Evolutionary conservation across 1,139 yeast genomes (phyloP).

Genomic region (Protomyces macrosporus): DNA sequence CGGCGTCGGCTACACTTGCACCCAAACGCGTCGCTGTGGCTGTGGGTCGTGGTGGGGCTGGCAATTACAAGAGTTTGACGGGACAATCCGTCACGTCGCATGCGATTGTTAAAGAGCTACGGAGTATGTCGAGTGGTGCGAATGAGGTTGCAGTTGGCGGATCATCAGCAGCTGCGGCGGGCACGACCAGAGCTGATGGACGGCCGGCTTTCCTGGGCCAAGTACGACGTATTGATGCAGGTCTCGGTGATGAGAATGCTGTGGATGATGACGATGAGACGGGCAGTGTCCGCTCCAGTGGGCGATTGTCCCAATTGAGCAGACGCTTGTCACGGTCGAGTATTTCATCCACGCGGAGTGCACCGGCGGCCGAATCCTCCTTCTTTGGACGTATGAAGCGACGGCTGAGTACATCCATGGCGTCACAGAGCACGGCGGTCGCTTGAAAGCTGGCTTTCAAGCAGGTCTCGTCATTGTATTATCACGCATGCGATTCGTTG

Average conservation of each 20-base stretch:
- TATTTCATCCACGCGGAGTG: slow-evolving; percentile 7
- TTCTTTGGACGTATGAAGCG: slow-evolving; percentile 22
- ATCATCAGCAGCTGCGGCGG: background rate
- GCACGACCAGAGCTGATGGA: background rate
- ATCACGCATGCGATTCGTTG: background rate
- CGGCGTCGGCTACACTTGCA: background rate
- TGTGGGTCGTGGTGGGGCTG: slow-evolving; percentile 20
- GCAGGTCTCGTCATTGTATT: background rate
- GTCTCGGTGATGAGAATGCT: background rate
- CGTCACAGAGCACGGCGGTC: background rate
- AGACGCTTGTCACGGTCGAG: background rate
- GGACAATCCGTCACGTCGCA: background rate
- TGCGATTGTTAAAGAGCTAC: background rate
- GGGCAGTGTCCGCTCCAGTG: background rate
- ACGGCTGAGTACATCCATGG: slow-evolving; percentile 1
- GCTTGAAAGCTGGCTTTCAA: background rate
- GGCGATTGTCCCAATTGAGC: background rate
- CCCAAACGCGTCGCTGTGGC: slow-evolving; percentile 1
- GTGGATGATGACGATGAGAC: slow-evolving; percentile 6
- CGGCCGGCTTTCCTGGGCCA: slow-evolving; percentile 3
- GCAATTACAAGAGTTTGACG: slow-evolving; percentile 4
- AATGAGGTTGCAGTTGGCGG: background rate
- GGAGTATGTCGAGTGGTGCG: background rate
- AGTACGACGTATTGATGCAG: slow-evolving; percentile 20
- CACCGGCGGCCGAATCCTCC: slow-evolving; percentile 5